Percentiles rank a stretch among this genome's conserved stretches.
Evolutionary conservation across 2,329 filamentous ascomycete genomes (phyloP).

Genomic region (Cladophialophora bantiana): DNA sequence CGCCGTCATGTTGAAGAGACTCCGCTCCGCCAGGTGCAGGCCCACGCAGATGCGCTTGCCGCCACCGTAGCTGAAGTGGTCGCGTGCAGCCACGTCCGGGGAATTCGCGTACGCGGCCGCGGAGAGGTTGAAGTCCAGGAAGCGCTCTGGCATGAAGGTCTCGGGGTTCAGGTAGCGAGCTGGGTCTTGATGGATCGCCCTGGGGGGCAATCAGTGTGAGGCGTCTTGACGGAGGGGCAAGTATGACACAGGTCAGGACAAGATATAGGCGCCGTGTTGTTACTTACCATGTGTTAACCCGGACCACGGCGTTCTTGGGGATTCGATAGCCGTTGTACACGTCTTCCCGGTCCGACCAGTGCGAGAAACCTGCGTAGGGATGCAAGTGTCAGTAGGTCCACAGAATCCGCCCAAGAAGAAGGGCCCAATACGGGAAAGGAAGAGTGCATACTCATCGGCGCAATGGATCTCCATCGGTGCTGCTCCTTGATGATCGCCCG

Average conservation of each 20-base stretch:
- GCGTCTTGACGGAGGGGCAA: conserved; percentile 43
- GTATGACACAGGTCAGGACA: conserved; percentile 9
- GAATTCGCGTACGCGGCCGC: conserved; percentile 57
- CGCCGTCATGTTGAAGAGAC: conserved; percentile 37
- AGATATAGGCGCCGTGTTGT: background rate
- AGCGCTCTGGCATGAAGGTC: conserved; percentile 61
- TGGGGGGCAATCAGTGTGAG: conserved; percentile 25
- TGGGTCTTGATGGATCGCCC: conserved; percentile 59
- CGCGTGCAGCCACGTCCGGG: conserved; percentile 56
- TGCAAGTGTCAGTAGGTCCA: too few relatives aligned
- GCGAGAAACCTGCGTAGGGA: conserved; percentile 38
- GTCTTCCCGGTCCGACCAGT: conserved; percentile 32
- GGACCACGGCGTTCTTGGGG: conserved; percentile 53
- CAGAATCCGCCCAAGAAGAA: too few relatives aligned
- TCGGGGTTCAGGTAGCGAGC: conserved; percentile 58
- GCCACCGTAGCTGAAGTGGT: conserved; percentile 57
- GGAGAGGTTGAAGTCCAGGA: conserved; percentile 58
- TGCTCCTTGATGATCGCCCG: conserved; percentile 52
- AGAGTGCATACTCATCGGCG: conserved; percentile 46
- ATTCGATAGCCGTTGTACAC: conserved; percentile 35
- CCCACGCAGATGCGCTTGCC: conserved; percentile 53
- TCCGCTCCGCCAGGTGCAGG: conserved; percentile 38
- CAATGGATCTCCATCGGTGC: conserved; percentile 51
- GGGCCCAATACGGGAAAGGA: too few relatives aligned
- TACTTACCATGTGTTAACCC: conserved; percentile 45